These are phyloP conservation scores for Naematelia encephala DNA, from an alignment of 768 basidiomycete species.

Conservation along the genomic window DNA sequence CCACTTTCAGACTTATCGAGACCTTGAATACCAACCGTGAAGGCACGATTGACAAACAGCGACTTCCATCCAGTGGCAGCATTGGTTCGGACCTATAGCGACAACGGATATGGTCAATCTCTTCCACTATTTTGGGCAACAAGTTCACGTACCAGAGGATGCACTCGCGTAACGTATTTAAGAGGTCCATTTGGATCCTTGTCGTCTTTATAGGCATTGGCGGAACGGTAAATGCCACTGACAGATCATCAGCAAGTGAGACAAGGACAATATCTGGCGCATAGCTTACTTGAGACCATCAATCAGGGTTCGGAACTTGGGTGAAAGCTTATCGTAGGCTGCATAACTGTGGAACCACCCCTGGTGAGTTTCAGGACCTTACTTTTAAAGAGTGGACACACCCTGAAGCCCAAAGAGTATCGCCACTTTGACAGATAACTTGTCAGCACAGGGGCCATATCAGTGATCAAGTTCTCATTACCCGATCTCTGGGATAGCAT, in stretches of 20 bases:
- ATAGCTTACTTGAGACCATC: constrained; percentile 13
- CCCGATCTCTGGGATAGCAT: constrained; percentile 24
- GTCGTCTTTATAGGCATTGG: constrained; percentile 25
- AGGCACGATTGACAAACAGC: constrained; percentile 40
- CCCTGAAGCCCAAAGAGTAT: constrained; percentile 22
- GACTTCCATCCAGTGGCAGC: constrained; percentile 39
- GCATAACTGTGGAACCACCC: constrained; percentile 17
- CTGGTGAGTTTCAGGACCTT: too few species aligned
- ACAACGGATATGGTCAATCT: too few species aligned
- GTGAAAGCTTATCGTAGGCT: constrained; percentile 25
- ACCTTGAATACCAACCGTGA: constrained; percentile 44
- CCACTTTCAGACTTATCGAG: constrained; percentile 44
- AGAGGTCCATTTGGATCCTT: constrained; percentile 14
- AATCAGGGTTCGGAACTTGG: constrained; percentile 24
- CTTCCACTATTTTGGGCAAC: too few species aligned
- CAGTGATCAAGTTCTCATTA: too few species aligned
- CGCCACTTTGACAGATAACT: too few species aligned
- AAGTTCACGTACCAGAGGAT: constrained; percentile 9
- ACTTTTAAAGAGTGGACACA: too few species aligned
- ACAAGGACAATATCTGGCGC: not conserved
- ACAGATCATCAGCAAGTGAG: not conserved
- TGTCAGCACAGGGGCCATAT: too few species aligned
- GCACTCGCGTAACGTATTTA: not conserved
- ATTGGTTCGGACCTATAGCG: too few species aligned
- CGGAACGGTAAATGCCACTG: constrained; percentile 22